phyloP scores from a whole-genome alignment of 2,329 filamentous ascomycete genomes.

The Exophiala viscosa region DNA sequence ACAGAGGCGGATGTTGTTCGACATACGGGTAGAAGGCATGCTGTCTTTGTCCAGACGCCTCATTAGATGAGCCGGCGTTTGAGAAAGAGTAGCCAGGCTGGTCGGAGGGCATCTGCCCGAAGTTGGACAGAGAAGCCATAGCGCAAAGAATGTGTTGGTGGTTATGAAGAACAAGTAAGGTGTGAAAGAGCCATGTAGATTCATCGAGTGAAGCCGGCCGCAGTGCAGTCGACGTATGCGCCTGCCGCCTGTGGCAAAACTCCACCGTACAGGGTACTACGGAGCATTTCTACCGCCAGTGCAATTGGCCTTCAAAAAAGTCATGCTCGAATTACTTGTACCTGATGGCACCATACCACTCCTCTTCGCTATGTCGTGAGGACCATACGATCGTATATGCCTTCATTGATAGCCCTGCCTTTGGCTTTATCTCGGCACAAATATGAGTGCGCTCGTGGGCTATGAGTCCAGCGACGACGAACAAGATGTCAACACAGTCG shows the following conservation, averaged over 20 bases:
- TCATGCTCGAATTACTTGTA: too few relatives aligned
- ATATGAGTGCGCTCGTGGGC: constrained; percentile 35
- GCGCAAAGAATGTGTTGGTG: constrained; percentile 11
- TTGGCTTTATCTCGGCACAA: not conserved
- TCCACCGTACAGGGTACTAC: not conserved
- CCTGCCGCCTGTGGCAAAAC: constrained; percentile 1
- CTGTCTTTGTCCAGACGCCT: constrained; percentile 54
- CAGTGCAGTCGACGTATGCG: not conserved
- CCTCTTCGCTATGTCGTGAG: not conserved
- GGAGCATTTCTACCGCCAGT: not conserved
- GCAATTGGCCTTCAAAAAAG: too few relatives aligned
- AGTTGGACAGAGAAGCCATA: constrained; percentile 55
- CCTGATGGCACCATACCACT: too few relatives aligned
- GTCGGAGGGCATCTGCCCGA: constrained; percentile 48
- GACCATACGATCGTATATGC: not conserved
- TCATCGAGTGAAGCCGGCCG: not conserved
- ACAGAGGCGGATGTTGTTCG: not conserved
- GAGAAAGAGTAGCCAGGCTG: constrained; percentile 60
- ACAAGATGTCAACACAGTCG: constrained; percentile 31
- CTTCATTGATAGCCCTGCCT: not conserved
- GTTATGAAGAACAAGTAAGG: constrained; percentile 1
- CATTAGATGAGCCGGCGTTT: constrained; percentile 44
- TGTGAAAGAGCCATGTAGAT: constrained; percentile 2
- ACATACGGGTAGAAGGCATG: constrained; percentile 91
- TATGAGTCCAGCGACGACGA: constrained; percentile 48